Evolutionary conservation across 148 eudicot species (phyloP).

Genomic region (Amaranthus hypochondriacus): DNA sequence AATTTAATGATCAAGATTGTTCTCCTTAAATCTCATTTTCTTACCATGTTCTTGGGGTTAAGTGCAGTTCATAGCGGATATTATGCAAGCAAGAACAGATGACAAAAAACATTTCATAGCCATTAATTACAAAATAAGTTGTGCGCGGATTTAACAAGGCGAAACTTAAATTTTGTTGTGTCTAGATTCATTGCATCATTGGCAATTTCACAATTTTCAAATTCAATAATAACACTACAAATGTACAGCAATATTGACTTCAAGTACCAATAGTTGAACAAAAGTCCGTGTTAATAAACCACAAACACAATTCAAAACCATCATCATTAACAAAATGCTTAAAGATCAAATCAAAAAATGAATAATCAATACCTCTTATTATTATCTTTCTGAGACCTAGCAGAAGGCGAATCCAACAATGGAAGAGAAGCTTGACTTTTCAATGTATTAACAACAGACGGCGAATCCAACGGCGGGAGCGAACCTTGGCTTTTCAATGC

Average conservation of each 20-base stretch:
- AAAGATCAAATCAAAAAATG: background rate
- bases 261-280: background rate
- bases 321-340: background rate
- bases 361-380: slow-evolving; percentile 35
- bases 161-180: too few relatives aligned
- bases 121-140: too few relatives aligned
- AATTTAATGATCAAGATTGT: too few relatives aligned
- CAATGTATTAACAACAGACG: slow-evolving; percentile 20
- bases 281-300: too few relatives aligned
- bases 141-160: too few relatives aligned
- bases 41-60: too few relatives aligned
- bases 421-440: slow-evolving; percentile 49
- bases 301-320: background rate
- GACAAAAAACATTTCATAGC: too few relatives aligned
- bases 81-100: too few relatives aligned
- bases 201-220: background rate
- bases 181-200: background rate
- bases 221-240: background rate
- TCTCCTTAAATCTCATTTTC: too few relatives aligned
- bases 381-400: slow-evolving; percentile 33
- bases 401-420: slow-evolving; percentile 62
- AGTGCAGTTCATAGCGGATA: too few relatives aligned
- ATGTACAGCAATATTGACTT: background rate
- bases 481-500: slow-evolving; percentile 35
- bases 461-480: slow-evolving; percentile 72